Base-by-base conservation (phyloP, 2,329 filamentous ascomycete genomes). In the Xylaria sp. region DNA sequence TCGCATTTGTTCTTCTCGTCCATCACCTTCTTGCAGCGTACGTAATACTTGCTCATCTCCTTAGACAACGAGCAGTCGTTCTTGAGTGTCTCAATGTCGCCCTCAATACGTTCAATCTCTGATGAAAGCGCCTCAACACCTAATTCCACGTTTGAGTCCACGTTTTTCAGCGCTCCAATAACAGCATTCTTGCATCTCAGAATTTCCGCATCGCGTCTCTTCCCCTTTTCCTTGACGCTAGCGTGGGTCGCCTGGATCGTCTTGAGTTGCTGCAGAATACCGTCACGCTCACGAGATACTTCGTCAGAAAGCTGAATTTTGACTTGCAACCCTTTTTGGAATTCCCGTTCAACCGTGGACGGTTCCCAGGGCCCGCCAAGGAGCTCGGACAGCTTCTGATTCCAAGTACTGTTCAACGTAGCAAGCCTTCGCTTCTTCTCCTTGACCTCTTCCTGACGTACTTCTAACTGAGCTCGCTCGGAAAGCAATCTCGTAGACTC, bases 401-500 rank as follows among this genome's bases (percentile, higher is more conserved):
- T 83, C 78, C 95, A 91, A 0, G 91, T 91, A 52, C 79, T 85
- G 63, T 79, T 84, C 76, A 97, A 84, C 0, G 90, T 94, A 7
- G 92, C 83, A 2, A 97, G 78, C 62, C 89, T 89, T 39, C 84
- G 83, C 71, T 89, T 84, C 58, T 88, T 84, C 65, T 91, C 87
- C 63, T 84, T 83, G 34, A 91, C 75, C 69, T 96, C 90, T 67
- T 92, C 92, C 69, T 89, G 92, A 39, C 92, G 81, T 66, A 90
- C 86, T 59, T 96, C 90, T 9, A 99, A 80, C 67, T 90, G 88
- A 10, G 93, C 94, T 44, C 92, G 83, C 63, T 96, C 92, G 3
- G 88, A 86, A 4, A 92, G 91, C 59, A 90, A 83, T 59, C 87
- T 86, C 2, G 90, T 96, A 60, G 88, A 91, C 68, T 95, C 89